These are phyloP conservation scores for Coemansia sp. DNA, from an alignment of 192 early-diverging fungal genomes.

Conservation along the genomic window DNA sequence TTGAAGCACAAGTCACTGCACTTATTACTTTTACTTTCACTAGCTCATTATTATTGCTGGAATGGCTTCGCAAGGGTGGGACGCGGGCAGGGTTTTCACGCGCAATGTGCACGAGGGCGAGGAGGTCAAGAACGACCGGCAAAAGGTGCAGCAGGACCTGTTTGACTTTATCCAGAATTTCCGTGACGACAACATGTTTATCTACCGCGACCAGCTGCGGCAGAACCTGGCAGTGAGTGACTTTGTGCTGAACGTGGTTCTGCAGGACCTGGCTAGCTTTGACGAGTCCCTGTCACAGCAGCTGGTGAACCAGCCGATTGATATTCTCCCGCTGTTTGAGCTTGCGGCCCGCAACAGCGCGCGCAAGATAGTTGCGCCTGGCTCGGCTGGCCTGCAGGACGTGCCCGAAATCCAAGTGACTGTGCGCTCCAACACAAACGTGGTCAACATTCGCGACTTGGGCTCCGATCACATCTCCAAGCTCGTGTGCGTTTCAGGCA, in stretches of 20 bases:
- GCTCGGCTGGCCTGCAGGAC: slow-evolving; percentile 54
- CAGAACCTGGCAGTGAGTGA: slow-evolving; percentile 77
- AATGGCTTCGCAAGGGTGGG: slow-evolving; percentile 67
- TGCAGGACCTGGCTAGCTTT: slow-evolving; percentile 79
- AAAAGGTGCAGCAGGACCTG: slow-evolving; percentile 64
- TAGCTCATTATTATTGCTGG: not conserved
- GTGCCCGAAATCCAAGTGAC: slow-evolving; percentile 88
- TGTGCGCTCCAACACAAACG: slow-evolving; percentile 76
- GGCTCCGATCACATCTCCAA: slow-evolving; percentile 84
- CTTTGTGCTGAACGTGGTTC: slow-evolving; percentile 80
- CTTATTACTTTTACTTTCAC: not conserved
- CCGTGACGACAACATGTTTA: slow-evolving; percentile 75
- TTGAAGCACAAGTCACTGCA: not conserved
- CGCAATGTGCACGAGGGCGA: slow-evolving; percentile 65
- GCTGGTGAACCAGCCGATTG: slow-evolving; percentile 73
- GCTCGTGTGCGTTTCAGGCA: slow-evolving; percentile 92
- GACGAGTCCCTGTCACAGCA: slow-evolving; percentile 81
- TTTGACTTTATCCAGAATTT: slow-evolving; percentile 85
- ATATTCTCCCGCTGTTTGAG: slow-evolving; percentile 88
- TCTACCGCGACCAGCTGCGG: slow-evolving; percentile 90
- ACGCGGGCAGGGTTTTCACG: slow-evolving; percentile 71
- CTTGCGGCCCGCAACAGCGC: slow-evolving; percentile 75
- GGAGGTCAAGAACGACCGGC: slow-evolving; percentile 56
- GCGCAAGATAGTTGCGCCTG: slow-evolving; percentile 63
- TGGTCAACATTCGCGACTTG: slow-evolving; percentile 85